Conservation (phyloP, 305 asterid species). For the Andrographis paniculata region DNA sequence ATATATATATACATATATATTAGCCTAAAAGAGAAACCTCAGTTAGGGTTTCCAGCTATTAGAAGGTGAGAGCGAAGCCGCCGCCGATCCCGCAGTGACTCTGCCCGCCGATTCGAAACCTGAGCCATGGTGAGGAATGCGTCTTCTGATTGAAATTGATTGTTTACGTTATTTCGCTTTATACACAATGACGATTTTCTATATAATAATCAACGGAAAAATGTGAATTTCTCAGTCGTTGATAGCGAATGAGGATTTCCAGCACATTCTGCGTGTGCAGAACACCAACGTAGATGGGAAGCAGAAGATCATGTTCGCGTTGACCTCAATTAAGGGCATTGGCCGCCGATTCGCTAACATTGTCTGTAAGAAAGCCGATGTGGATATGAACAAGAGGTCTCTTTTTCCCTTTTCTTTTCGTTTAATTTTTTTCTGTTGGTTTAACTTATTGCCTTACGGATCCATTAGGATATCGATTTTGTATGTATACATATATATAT, state of each 20-base stretch:
- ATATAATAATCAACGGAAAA: not conserved
- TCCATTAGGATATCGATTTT: too few relatives aligned
- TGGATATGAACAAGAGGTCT: conserved; percentile 1
- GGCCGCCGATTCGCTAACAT: conserved; percentile 2
- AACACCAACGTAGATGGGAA: conserved; percentile 3
- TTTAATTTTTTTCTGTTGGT: not conserved
- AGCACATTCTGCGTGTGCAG: conserved; percentile 7
- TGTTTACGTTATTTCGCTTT: not conserved
- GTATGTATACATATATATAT: too few relatives aligned
- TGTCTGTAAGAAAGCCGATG: conserved; percentile 3
- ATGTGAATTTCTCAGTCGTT: conserved; percentile 1
- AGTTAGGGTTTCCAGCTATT: not conserved
- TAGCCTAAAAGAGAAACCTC: not conserved
- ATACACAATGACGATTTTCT: too few relatives aligned
- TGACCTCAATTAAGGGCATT: conserved; percentile 2
- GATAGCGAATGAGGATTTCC: conserved; percentile 10
- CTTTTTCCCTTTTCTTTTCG: not conserved
- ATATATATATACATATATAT: too few relatives aligned
- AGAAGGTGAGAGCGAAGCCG: not conserved
- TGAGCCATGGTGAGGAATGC: not conserved
- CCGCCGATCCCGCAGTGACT: not conserved
- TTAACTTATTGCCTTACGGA: too few relatives aligned
- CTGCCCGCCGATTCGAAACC: not conserved
- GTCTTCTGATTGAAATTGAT: not conserved
- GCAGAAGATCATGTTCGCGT: conserved; percentile 1